Conservation (phyloP, 495 filamentous ascomycete species). For the Corynascus novoguineensis region DNA sequence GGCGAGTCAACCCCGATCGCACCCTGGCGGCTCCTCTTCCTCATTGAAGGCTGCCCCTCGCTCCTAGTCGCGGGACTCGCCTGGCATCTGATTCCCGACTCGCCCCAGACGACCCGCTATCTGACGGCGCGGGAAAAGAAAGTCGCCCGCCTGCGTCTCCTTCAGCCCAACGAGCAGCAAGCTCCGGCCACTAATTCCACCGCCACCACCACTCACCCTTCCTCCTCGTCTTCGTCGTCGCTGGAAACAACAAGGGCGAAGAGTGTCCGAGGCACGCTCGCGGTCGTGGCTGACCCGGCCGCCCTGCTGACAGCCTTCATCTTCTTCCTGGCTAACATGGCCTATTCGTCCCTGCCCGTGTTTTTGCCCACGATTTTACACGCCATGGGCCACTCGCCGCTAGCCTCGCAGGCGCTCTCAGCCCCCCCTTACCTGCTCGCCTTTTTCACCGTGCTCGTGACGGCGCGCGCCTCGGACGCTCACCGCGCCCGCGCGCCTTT, state of each 20-base stretch:
- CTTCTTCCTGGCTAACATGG: slow-evolving; percentile 53
- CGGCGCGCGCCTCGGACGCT: slow-evolving; percentile 64
- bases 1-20: slow-evolving; percentile 53
- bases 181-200: no score
- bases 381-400: slow-evolving; percentile 67
- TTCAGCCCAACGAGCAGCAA: slow-evolving; percentile 4
- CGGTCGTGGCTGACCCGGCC: slow-evolving; percentile 53
- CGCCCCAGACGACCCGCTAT: slow-evolving; percentile 61
- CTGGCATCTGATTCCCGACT: slow-evolving; percentile 69
- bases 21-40: slow-evolving; percentile 77
- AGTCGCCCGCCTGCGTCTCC: slow-evolving; percentile 61
- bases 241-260: no score
- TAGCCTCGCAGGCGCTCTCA: slow-evolving; percentile 69
- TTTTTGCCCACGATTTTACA: slow-evolving; percentile 78
- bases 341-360: slow-evolving; percentile 77
- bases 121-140: slow-evolving; percentile 68
- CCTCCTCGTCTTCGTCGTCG: no score
- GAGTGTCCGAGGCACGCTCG: slow-evolving; percentile 34
- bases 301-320: slow-evolving; percentile 62
- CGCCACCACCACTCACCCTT: slow-evolving; percentile 7
- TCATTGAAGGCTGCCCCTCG: slow-evolving; percentile 80
- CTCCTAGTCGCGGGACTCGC: slow-evolving; percentile 61
- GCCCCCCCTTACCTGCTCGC: slow-evolving; percentile 74
- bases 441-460: slow-evolving; percentile 64
- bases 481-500: slow-evolving; percentile 57